Conservation (phyloP, 192 early-diverging fungal species). For the Coemansia sp. region DNA sequence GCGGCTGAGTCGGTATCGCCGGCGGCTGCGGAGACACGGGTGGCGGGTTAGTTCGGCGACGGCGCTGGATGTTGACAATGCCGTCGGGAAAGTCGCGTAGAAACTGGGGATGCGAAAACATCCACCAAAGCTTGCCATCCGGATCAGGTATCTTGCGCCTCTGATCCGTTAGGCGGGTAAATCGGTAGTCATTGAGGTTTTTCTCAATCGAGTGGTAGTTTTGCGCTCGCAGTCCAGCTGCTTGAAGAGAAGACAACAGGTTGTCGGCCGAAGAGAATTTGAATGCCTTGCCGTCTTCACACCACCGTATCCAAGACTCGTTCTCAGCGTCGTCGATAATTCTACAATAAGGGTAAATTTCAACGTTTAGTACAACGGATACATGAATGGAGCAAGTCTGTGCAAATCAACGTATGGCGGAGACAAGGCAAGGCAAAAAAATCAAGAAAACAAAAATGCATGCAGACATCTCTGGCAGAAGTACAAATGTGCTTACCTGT, state of each 20-base stretch:
- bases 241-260: constrained; percentile 34
- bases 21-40: constrained; percentile 31
- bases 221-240: constrained; percentile 47
- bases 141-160: constrained; percentile 43
- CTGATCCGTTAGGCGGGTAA: constrained; percentile 45
- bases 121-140: constrained; percentile 50
- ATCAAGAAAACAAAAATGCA: background rate
- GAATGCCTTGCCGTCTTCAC: constrained; percentile 49
- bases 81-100: constrained; percentile 40
- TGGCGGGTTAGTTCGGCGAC: constrained; percentile 49
- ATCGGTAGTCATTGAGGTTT: constrained; percentile 54
- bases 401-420: background rate
- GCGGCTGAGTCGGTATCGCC: constrained; percentile 9
- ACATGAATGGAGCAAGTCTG: background rate
- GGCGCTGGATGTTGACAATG: constrained; percentile 49
- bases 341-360: background rate
- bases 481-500: constrained; percentile 11
- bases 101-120: constrained; percentile 51
- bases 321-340: constrained; percentile 48
- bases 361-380: background rate
- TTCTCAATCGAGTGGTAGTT: constrained; percentile 54
- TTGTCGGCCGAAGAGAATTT: constrained; percentile 51
- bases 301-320: constrained; percentile 51
- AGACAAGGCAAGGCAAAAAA: background rate
- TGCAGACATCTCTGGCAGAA: background rate